Base-by-base conservation (phyloP, 345 rosid species). In the Brassica nigra region DNA sequence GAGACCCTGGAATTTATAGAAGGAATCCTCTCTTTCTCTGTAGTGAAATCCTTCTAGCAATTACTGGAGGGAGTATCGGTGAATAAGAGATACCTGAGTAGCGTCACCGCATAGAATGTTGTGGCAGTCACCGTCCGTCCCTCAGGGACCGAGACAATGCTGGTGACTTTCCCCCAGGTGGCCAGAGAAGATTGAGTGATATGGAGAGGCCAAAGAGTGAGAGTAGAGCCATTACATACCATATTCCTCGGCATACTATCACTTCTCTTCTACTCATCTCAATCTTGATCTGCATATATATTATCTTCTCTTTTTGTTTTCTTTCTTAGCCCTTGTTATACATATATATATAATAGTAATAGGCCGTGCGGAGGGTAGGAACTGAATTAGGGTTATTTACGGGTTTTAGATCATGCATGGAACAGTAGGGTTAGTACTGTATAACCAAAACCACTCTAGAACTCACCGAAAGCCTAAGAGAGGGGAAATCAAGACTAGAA, bases 91-190 rank as follows among this genome's bases (percentile, higher is more conserved):
- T 36, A 36, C 44, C 30, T 34, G 30, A 75, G 18, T 27, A 76
- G 14, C 4, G 20, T 76, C 20, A 76, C 66, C 57, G 30, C 72
- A 11, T 66, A 75, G 66, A 75, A 66, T 15, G 73, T 57, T 37
- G 79, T 76, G 64, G 9, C 71, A 65, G 71, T 75, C n/a, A 65
- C 71, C 15, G 71, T 75, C 71, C 15, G 71, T 75, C 71, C 42
- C 71, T 65, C 4, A 65, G 52, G 63, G 33, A 64, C 31, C 70
- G 62, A 44, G 70, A 63, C 36, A 20, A 27, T 52, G 57, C 16
- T 14, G 57, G 57, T 8, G 71, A 75, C 11, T 52, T 34, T 6
- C 34, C 70, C 16, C 70, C 42, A 14, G 39, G 29, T 23, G 71
- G 65, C 27, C 23, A 33, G 4, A 66, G 27, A 65, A 18, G 64